Conservation (phyloP, 352 stramenopile species). For the Phytophthora sojae region DNA sequence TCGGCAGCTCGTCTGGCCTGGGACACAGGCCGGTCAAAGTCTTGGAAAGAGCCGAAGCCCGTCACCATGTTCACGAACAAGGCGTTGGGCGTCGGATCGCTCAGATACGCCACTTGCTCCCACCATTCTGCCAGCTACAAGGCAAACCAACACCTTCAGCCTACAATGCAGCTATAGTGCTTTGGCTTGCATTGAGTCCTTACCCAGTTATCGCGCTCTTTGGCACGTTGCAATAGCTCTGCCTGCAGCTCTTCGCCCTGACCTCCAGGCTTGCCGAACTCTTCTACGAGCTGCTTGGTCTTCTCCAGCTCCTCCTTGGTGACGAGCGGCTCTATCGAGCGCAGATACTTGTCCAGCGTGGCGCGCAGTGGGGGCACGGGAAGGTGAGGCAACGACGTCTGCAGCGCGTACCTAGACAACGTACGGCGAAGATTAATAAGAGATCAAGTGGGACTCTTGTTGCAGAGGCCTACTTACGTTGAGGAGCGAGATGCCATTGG, state of each 20-base stretch:
- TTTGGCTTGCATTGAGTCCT: slow-evolving; percentile 8
- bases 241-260: slow-evolving; percentile 57
- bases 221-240: slow-evolving; percentile 56
- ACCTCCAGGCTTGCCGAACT: slow-evolving; percentile 59
- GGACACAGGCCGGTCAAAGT: slow-evolving; percentile 77
- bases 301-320: slow-evolving; percentile 55
- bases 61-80: slow-evolving; percentile 96
- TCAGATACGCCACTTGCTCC: slow-evolving; percentile 90
- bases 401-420: slow-evolving; percentile 40
- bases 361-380: slow-evolving; percentile 87
- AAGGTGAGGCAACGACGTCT: slow-evolving; percentile 75
- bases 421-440: not conserved
- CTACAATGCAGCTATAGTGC: not conserved
- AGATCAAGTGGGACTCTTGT: not conserved
- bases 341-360: slow-evolving; percentile 86
- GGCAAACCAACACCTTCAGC: not conserved
- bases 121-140: slow-evolving; percentile 91
- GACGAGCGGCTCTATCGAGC: slow-evolving; percentile 69
- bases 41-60: slow-evolving; percentile 94
- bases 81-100: slow-evolving; percentile 82
- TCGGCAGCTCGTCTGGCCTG: slow-evolving; percentile 64
- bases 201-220: slow-evolving; percentile 66
- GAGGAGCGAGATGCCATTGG: slow-evolving; percentile 11
- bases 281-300: slow-evolving; percentile 46
- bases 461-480: slow-evolving; percentile 13